Evolutionary conservation across 2,329 filamentous ascomycete species (phyloP).

Genomic region (Chaetomiaceae sp.): DNA sequence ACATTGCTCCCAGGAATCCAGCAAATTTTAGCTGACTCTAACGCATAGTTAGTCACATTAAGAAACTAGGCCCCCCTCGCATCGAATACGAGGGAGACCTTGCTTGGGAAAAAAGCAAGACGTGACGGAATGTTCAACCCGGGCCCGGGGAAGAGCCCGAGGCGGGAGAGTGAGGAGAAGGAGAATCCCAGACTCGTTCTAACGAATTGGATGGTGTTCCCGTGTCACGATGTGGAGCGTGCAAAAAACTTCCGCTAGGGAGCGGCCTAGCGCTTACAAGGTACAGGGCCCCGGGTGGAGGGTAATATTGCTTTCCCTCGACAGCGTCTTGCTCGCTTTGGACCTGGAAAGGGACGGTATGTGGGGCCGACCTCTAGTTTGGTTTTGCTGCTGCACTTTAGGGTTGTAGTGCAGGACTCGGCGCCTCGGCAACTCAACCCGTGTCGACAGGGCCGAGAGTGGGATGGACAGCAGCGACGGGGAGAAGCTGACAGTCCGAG

Average conservation of each 20-base stretch:
- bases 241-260: not conserved
- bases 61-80: too few relatives aligned
- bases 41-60: too few relatives aligned
- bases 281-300: not conserved
- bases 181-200: not conserved
- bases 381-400: not conserved
- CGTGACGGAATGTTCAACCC: not conserved
- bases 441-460: not conserved
- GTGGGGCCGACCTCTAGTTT: not conserved
- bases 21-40: too few relatives aligned
- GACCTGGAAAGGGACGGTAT: not conserved
- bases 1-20: too few relatives aligned
- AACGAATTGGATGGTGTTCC: not conserved
- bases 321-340: too few relatives aligned
- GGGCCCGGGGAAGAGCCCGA: not conserved
- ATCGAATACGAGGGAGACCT: not conserved
- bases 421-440: too few relatives aligned
- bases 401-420: not conserved
- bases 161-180: not conserved
- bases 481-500: not conserved
- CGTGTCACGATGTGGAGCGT: not conserved
- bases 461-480: not conserved
- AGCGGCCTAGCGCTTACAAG: not conserved
- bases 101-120: not conserved
- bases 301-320: not conserved